Base-by-base conservation (phyloP, 345 rosid species). In the Populus alba region DNA sequence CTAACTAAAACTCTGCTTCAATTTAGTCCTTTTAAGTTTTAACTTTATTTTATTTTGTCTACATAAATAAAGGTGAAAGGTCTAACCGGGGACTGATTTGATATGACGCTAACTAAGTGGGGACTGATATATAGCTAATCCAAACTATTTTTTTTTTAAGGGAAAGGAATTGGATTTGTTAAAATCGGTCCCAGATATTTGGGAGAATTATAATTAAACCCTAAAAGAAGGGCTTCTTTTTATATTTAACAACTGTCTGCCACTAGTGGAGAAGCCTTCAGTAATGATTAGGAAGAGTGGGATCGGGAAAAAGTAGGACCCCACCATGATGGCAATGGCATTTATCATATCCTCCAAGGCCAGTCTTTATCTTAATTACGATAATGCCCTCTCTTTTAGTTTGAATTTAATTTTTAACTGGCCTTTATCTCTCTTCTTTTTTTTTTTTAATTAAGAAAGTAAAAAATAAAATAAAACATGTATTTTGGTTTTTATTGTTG, bases 241-340 rank as follows among this genome's bases (percentile, higher is more conserved):
- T 35, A 17, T 12, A 57, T 59, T n/a, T n/a, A 59, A 9, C 61
- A 79, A 61, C 78, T 73, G 78, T 29, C 47, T 4, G 75, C 78
- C 79, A 70, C 78, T 49, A 23, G 11, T 8, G 73, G 4, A 59
- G 63, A 59, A 23, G 39, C 17, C n/a, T 35, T 22, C 8, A 11
- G 67, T 35, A 55, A 69, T 80, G 67, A 70, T 69, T 75, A 45
- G 61, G 15, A 43, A 6, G 25, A 20, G 71, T 22, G 55, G 68
- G 29, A 53, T 59, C 0, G 63, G 15, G 15, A n/a, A 9, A 57
- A 9, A n/a, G 4, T 5, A 25, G 29, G 68, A n/a, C 4, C 80
- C 80, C 69, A 39, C 67, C 10, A n/a, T 15, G 55, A 47, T 4
- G 43, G 43, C 47, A 39, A 61, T 8, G 33, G 43, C 62, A 39